phyloP scores from a whole-genome alignment of 2,329 filamentous ascomycete genomes.

The Tricladium varicosporioides region DNA sequence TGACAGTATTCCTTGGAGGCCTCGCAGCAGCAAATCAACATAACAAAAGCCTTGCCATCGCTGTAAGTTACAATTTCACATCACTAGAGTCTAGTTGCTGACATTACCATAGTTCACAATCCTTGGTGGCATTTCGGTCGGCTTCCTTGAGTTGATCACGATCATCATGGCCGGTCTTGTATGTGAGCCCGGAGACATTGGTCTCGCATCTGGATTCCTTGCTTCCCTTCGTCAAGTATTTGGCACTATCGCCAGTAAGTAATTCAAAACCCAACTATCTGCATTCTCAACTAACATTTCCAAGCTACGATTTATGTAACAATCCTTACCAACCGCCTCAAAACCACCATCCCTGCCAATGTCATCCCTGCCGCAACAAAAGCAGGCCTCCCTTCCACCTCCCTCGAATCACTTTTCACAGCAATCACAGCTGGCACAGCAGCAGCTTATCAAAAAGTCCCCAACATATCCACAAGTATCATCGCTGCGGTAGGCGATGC shows the following conservation, averaged over 20 bases:
- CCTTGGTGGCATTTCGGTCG: not conserved
- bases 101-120: not conserved
- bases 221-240: not conserved
- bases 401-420: not conserved
- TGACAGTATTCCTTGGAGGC: conserved; percentile 36
- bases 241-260: not conserved
- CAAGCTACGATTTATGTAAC: conserved; percentile 35
- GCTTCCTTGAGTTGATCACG: conserved; percentile 1
- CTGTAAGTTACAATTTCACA: not conserved
- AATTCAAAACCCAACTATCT: conserved; percentile 67
- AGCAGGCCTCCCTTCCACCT: conserved; percentile 5
- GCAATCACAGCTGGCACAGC: conserved; percentile 14
- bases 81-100: not conserved
- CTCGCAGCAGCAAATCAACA: conserved; percentile 23
- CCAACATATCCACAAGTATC: conserved; percentile 6
- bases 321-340: conserved; percentile 36
- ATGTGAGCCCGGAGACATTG: conserved; percentile 3
- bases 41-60: not conserved
- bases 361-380: conserved; percentile 16
- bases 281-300: conserved; percentile 44
- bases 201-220: not conserved
- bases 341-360: conserved; percentile 18
- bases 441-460: not conserved
- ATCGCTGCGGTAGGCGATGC: conserved; percentile 6
- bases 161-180: conserved; percentile 3